These are phyloP conservation scores for Ricinus communis DNA, from an alignment of 345 rosid genomes.

Conservation along the genomic window DNA sequence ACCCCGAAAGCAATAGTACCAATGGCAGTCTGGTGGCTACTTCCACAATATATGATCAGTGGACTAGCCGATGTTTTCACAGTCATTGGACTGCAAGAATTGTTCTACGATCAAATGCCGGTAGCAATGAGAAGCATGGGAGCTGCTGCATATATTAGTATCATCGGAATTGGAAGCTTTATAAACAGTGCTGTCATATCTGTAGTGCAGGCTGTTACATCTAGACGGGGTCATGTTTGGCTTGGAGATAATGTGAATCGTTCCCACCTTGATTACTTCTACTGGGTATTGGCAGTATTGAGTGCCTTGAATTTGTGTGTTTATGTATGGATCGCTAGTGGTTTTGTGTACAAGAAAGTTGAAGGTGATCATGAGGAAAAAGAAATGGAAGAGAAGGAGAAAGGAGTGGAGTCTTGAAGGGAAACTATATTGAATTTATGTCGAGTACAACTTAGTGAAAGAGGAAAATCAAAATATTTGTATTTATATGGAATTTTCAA, in stretches of 20 bases:
- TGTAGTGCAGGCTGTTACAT: constrained; percentile 46
- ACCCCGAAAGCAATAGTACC: constrained; percentile 58
- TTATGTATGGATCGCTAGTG: constrained; percentile 48
- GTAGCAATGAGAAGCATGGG: constrained; percentile 79
- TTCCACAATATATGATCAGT: constrained; percentile 71
- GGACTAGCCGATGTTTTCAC: constrained; percentile 67
- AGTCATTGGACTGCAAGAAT: constrained; percentile 76
- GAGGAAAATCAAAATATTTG: neutral
- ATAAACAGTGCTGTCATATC: constrained; percentile 57
- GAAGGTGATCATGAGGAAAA: constrained; percentile 10
- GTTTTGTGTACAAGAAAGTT: constrained; percentile 69
- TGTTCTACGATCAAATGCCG: constrained; percentile 92
- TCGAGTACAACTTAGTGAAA: neutral
- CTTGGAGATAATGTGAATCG: constrained; percentile 65
- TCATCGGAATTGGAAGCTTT: constrained; percentile 77
- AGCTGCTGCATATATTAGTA: constrained; percentile 66
- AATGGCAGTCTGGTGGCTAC: constrained; percentile 73
- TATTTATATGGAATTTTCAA: neutral
- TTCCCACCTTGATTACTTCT: constrained; percentile 59
- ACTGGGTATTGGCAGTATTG: constrained; percentile 68
- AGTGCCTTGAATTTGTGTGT: constrained; percentile 56
- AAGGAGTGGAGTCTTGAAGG: neutral
- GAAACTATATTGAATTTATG: neutral
- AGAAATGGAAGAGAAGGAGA: constrained; percentile 4
- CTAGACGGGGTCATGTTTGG: constrained; percentile 43